A percentile compares a stretch with the other conserved stretches of the same genome.
Evolutionary conservation across 78 protist genomes (phyloP).

Genomic region (Salpingoeca rosetta): DNA sequence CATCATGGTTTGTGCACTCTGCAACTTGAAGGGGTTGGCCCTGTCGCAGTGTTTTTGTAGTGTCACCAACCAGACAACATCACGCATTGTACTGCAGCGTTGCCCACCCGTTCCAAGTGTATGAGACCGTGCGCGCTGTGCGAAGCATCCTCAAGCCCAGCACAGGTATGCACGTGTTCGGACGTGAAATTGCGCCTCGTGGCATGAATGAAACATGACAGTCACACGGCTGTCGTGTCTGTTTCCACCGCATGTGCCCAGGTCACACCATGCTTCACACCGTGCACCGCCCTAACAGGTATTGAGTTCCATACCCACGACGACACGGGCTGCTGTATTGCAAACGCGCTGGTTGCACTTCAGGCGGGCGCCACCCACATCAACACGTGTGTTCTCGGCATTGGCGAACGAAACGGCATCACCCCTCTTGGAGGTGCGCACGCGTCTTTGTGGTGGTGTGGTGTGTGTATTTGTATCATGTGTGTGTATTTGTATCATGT

Average conservation of each 20-base stretch:
- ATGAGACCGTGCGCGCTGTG: slow-evolving; percentile 33
- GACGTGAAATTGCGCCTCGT: no score
- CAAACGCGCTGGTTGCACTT: slow-evolving; percentile 49
- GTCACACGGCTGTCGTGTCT: no score
- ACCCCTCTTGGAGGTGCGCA: slow-evolving; percentile 51
- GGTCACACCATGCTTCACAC: no score
- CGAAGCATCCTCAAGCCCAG: slow-evolving; percentile 17
- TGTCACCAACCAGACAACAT: no score
- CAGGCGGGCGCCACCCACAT: slow-evolving; percentile 65
- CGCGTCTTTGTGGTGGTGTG: background rate
- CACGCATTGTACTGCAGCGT: no score
- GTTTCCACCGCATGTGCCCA: no score
- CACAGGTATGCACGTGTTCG: background rate
- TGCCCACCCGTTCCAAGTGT: slow-evolving; percentile 37
- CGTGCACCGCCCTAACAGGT: no score
- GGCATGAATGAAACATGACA: no score
- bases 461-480: background rate
- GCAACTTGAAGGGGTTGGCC: no score
- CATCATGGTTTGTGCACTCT: no score
- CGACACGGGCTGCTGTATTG: slow-evolving; percentile 68
- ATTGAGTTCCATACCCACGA: slow-evolving; percentile 67
- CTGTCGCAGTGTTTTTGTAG: no score
- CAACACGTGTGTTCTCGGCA: slow-evolving; percentile 62
- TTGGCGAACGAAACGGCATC: slow-evolving; percentile 74
- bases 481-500: background rate